phyloP scores from a whole-genome alignment of 345 rosid genomes.

The Eucalyptus leucophloia region DNA sequence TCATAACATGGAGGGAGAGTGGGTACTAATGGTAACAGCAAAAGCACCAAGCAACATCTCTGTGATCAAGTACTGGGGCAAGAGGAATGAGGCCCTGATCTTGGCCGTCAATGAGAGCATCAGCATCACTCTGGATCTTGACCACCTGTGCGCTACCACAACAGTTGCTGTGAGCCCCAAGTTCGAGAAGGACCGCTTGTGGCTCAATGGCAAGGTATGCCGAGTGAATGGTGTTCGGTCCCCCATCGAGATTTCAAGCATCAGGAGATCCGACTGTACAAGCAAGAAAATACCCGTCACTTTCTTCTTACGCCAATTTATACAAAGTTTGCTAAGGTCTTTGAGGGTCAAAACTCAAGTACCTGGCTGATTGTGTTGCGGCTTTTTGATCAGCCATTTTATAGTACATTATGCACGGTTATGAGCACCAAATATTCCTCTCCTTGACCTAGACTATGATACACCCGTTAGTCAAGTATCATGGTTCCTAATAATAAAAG shows the following conservation, averaged over 20 bases:
- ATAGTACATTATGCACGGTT: background rate
- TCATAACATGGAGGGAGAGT: background rate
- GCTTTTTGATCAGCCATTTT: background rate
- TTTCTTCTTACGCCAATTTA: background rate
- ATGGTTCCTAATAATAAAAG: background rate
- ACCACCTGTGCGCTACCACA: background rate
- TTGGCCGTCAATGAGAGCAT: background rate
- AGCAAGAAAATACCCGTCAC: background rate
- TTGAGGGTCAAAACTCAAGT: background rate
- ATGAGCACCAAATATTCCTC: background rate
- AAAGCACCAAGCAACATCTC: background rate
- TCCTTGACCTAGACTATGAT: background rate
- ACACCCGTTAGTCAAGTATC: background rate
- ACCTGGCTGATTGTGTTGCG: background rate
- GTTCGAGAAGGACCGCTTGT: background rate
- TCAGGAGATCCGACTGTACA: background rate
- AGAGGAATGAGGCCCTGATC: background rate
- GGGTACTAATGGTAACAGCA: background rate
- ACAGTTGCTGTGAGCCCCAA: background rate
- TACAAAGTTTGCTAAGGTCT: background rate
- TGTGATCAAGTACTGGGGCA: background rate
- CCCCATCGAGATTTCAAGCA: background rate
- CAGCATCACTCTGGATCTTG: background rate
- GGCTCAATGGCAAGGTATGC: background rate
- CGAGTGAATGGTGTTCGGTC: background rate